A percentile compares a stretch with the other conserved stretches of the same genome.
Conservation (phyloP, 192 early-diverging fungal genomes). For the Kickxella alabastrina region DNA sequence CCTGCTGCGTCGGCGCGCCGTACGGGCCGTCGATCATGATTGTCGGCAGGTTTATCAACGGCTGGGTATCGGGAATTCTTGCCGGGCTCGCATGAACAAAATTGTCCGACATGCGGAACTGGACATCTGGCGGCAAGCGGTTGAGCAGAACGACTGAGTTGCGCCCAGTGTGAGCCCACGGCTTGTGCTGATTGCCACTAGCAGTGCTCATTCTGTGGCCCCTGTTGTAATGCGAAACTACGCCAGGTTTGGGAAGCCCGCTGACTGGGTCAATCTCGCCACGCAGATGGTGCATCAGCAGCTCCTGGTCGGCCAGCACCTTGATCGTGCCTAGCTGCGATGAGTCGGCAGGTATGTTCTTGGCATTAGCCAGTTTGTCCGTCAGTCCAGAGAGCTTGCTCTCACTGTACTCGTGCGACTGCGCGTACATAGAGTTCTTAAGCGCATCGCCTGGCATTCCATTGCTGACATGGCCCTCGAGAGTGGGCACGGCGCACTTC, state of each 20-base stretch:
- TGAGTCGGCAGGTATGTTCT: constrained; percentile 5
- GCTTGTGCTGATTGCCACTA: constrained; percentile 8
- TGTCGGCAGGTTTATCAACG: constrained; percentile 49
- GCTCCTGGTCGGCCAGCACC: constrained; percentile 46
- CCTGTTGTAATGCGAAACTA: constrained; percentile 16
- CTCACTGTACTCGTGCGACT: constrained; percentile 5
- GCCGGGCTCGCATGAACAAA: constrained; percentile 7
- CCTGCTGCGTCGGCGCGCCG: constrained; percentile 75
- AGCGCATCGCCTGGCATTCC: not conserved
- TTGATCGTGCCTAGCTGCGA: constrained; percentile 22
- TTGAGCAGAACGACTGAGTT: constrained; percentile 41
- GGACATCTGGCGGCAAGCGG: constrained; percentile 41
- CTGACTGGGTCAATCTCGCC: constrained; percentile 32
- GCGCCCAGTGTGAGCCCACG: constrained; percentile 45
- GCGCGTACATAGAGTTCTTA: constrained; percentile 18
- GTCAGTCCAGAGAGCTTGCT: constrained; percentile 9
- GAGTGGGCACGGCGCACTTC: constrained; percentile 26
- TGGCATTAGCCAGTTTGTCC: constrained; percentile 2
- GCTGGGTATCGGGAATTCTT: constrained; percentile 14
- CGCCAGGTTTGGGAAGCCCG: constrained; percentile 34
- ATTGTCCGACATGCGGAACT: constrained; percentile 27
- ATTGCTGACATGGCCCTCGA: constrained; percentile 3
- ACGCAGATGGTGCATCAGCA: constrained; percentile 41
- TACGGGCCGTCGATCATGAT: constrained; percentile 76
- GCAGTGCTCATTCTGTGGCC: constrained; percentile 10